Evolutionary conservation across 139 green algal genomes (phyloP), one percentile per base, ranked within the genome.

Genomic region (Closterium sp.): DNA sequence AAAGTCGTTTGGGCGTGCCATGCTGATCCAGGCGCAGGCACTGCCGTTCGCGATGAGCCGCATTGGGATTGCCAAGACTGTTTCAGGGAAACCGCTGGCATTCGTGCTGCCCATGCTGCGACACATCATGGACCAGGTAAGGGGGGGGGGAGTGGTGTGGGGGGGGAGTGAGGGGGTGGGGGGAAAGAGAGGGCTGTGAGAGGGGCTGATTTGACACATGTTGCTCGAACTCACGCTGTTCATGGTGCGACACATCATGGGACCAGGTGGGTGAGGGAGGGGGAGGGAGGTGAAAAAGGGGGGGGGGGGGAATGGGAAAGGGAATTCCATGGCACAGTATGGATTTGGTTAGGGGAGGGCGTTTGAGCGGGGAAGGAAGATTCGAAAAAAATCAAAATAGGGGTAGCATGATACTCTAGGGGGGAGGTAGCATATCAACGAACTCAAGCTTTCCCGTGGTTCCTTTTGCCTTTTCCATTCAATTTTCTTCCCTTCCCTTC

Each of bases 31-130:
- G n/a, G n/a, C n/a, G n/a, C n/a, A n/a, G n/a, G n/a, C n/a, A n/a
- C n/a, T n/a, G n/a, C n/a, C n/a, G n/a, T n/a, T n/a, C n/a, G n/a
- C n/a, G n/a, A n/a, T n/a, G n/a, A n/a, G n/a, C n/a, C n/a, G n/a
- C n/a, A n/a, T n/a, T n/a, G n/a, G n/a, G n/a, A n/a, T n/a, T n/a
- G n/a, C n/a, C n/a, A n/a, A n/a, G n/a, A n/a, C n/a, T n/a, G n/a
- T n/a, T n/a, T n/a, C n/a, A n/a, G n/a, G n/a, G n/a, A n/a, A n/a
- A n/a, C n/a, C n/a, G n/a, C n/a, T n/a, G 10, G 98, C 97, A 0
- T 99, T 99, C 92, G 97, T 99, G 90, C 95, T 99, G 90, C 98
- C 98, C 85, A 97, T 99, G 96, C 93, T 99, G 94, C 96, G 98
- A 0, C 98, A 99, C 95, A 97, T 99, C 88, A 98, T 98, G 93